phyloP scores from a whole-genome alignment of 495 filamentous ascomycete species.

The Pyronema omphalodes region DNA sequence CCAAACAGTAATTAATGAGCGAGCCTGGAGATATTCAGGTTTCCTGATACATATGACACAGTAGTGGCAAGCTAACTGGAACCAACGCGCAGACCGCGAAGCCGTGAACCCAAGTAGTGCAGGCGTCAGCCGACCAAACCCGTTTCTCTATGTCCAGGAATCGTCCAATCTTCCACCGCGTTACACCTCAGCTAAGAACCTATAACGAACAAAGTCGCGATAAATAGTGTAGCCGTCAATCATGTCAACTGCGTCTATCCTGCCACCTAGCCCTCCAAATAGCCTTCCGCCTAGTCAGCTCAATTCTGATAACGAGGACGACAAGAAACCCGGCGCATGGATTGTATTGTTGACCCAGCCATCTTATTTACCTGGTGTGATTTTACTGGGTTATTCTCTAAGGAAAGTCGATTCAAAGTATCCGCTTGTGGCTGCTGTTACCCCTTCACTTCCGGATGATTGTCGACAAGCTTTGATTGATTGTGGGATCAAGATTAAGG shows the following conservation, averaged over 20 bases:
- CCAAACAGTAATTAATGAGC: no score
- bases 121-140: no score
- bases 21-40: no score
- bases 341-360: slow-evolving; percentile 32
- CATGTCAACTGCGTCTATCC: not conserved
- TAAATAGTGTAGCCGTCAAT: not conserved
- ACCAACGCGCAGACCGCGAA: no score
- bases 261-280: not conserved
- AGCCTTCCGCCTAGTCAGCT: not conserved
- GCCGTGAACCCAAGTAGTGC: no score
- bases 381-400: slow-evolving; percentile 33
- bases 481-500: slow-evolving; percentile 24
- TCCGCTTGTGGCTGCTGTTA: slow-evolving; percentile 33
- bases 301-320: not conserved
- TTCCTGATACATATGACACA: no score
- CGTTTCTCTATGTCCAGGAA: no score
- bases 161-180: no score
- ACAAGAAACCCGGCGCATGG: slow-evolving; percentile 19
- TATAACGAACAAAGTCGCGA: not conserved
- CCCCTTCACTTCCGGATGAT: slow-evolving; percentile 23
- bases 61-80: no score
- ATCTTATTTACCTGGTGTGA: slow-evolving; percentile 34
- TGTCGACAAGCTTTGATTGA: slow-evolving; percentile 24
- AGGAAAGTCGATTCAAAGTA: slow-evolving; percentile 27
- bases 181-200: no score